Evolutionary conservation across 73 alveolate species (phyloP).

Genomic region (Paramecium pentaurelia): DNA sequence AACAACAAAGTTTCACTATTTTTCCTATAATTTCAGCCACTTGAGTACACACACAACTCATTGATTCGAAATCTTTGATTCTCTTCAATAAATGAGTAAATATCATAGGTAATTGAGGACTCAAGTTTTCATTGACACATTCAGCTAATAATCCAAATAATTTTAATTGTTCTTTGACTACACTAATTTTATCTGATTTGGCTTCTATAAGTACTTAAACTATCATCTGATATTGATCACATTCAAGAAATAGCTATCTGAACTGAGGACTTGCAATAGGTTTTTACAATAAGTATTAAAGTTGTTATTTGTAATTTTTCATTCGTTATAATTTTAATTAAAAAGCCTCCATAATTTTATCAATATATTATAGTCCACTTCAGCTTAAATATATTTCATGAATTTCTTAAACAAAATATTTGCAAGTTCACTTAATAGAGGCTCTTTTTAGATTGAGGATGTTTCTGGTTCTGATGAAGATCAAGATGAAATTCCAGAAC

Average conservation of each 20-base stretch:
- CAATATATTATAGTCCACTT: neutral
- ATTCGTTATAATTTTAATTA: constrained; percentile 3
- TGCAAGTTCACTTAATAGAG: neutral
- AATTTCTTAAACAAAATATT: neutral
- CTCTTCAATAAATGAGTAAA: neutral
- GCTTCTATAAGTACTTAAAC: neutral
- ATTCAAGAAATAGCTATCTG: neutral
- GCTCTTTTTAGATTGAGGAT: constrained; percentile 1
- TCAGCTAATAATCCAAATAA: neutral
- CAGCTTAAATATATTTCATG: neutral
- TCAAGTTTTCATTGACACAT: neutral
- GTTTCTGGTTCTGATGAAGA: neutral
- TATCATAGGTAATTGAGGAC: neutral
- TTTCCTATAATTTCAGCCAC: neutral
- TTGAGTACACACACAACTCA: neutral
- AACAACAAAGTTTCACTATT: neutral
- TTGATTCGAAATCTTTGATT: neutral
- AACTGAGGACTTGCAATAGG: neutral
- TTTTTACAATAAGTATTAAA: neutral
- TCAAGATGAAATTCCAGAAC: neutral
- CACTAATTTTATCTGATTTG: neutral
- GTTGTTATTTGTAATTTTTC: neutral
- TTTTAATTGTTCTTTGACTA: neutral
- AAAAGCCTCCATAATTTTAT: constrained; percentile 23
- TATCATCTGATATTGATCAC: neutral